Conservation (phyloP, 306 rosid genomes). For the Acacia confusa region DNA sequence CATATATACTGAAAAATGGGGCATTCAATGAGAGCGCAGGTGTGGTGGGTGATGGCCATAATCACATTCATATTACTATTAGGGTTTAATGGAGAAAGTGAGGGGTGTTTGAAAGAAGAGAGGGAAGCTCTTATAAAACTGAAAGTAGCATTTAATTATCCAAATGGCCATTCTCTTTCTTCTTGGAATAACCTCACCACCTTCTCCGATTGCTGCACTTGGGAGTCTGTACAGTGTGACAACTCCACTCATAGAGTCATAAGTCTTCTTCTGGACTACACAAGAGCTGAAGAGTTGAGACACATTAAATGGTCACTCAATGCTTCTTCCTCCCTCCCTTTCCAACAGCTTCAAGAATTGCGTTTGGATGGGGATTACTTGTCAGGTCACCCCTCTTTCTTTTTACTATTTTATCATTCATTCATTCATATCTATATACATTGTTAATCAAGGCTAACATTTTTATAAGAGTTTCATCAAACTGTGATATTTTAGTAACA, state of each 20-base stretch:
- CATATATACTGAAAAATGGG: too few species aligned
- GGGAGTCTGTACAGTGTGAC: constrained; percentile 7
- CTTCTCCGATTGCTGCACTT: background rate
- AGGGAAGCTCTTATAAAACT: constrained; percentile 15
- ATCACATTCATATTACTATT: too few species aligned
- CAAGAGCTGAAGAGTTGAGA: background rate
- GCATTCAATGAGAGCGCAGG: too few species aligned
- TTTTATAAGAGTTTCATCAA: too few species aligned
- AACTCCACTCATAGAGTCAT: background rate
- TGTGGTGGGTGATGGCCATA: too few species aligned
- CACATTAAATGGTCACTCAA: background rate
- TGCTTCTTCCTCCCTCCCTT: background rate
- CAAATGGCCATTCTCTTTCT: constrained; percentile 3
- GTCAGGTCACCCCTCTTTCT: background rate
- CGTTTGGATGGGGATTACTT: background rate
- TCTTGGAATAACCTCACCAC: background rate
- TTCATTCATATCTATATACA: too few species aligned
- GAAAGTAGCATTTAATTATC: constrained; percentile 18
- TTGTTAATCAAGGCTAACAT: too few species aligned
- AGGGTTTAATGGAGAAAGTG: background rate
- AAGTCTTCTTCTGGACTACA: background rate
- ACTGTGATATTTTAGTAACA: too few species aligned
- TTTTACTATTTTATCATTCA: too few species aligned
- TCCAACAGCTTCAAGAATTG: background rate
- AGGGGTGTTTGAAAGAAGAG: constrained; percentile 15